A percentile compares a stretch with the other conserved stretches of the same genome.
Conservation (phyloP, 805 yeast genomes). For the Metschnikowia picachoensis region DNA sequence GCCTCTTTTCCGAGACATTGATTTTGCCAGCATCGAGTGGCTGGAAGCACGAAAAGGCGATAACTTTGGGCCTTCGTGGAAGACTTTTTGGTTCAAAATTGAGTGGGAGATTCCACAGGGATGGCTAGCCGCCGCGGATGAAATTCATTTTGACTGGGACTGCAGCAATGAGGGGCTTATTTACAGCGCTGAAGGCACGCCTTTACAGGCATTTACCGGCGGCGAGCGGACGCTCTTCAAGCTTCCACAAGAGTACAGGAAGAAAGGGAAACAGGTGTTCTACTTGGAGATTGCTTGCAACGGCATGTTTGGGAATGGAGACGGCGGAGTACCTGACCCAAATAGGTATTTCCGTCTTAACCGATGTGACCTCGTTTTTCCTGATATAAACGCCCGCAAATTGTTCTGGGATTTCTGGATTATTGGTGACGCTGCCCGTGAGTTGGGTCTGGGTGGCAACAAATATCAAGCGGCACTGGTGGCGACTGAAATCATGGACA, state of each 20-base stretch:
- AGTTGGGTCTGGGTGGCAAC: conserved; percentile 63
- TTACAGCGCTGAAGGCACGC: conserved; percentile 62
- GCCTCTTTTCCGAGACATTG: conserved; percentile 57
- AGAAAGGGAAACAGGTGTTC: conserved; percentile 54
- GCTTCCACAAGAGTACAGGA: conserved; percentile 46
- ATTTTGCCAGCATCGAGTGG: conserved; percentile 47
- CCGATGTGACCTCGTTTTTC: conserved; percentile 75
- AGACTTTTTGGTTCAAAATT: conserved; percentile 89
- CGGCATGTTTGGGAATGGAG: conserved; percentile 81
- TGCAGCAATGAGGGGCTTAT: conserved; percentile 82
- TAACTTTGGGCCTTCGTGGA: conserved; percentile 92
- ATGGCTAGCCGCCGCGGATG: conserved; percentile 47
- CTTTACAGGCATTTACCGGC: conserved; percentile 80
- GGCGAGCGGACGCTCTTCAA: conserved; percentile 77
- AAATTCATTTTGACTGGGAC: conserved; percentile 76
- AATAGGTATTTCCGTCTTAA: conserved; percentile 66
- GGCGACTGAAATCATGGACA: conserved; percentile 79
- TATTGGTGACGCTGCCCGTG: conserved; percentile 88
- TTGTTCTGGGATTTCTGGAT: conserved; percentile 81
- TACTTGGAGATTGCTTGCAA: conserved; percentile 90
- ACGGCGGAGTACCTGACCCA: conserved; percentile 66
- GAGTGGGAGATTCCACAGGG: conserved; percentile 57
- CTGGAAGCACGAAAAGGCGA: conserved; percentile 64
- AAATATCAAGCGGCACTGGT: conserved; percentile 76
- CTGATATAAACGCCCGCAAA: conserved; percentile 76